Evolutionary conservation across 2,329 filamentous ascomycete genomes (phyloP).

Genomic region (Zymoseptoria tritici): DNA sequence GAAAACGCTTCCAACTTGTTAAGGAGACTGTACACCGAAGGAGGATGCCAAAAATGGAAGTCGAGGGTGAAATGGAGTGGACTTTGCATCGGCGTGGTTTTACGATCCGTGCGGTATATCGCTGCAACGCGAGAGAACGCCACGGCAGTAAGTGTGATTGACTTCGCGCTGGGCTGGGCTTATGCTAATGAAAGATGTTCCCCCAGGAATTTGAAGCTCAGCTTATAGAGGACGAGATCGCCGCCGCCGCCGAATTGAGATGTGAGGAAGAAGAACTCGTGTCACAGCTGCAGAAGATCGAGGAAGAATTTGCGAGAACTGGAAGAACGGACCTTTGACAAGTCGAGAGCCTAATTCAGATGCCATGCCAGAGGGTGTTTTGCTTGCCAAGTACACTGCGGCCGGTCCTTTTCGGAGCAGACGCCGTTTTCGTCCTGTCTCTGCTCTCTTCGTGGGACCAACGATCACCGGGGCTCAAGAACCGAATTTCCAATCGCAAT

Average conservation of each 20-base stretch:
- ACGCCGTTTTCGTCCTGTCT: too few relatives aligned
- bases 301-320: too few relatives aligned
- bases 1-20: not conserved
- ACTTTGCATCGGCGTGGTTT: not conserved
- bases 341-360: too few relatives aligned
- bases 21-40: not conserved
- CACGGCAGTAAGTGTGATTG: not conserved
- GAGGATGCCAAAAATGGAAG: not conserved
- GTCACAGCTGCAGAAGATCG: too few relatives aligned
- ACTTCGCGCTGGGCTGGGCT: not conserved
- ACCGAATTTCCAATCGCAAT: too few relatives aligned
- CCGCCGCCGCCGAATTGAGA: not conserved
- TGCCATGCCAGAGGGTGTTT: too few relatives aligned
- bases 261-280: not conserved
- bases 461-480: too few relatives aligned
- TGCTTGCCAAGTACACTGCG: too few relatives aligned
- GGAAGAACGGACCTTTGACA: too few relatives aligned
- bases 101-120: not conserved
- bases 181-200: not conserved
- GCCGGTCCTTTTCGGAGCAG: too few relatives aligned
- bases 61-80: not conserved
- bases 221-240: not conserved
- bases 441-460: too few relatives aligned
- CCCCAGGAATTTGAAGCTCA: not conserved
- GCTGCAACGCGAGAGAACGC: not conserved